These are phyloP conservation scores for Berkeleyomyces basicola DNA, from an alignment of 2,329 filamentous ascomycete species.

Conservation along the genomic window DNA sequence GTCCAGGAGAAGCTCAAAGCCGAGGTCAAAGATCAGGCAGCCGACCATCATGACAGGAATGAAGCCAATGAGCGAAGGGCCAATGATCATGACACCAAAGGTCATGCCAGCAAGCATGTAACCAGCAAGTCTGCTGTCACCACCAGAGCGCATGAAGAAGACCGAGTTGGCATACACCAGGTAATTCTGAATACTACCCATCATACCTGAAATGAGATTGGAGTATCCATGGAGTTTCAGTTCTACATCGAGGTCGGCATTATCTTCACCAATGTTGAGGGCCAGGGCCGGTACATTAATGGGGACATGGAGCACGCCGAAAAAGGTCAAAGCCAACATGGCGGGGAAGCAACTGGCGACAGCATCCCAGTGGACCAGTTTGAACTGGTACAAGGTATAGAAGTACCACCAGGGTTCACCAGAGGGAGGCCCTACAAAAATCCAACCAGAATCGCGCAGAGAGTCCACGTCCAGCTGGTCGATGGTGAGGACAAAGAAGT, in stretches of 20 bases:
- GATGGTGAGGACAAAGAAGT: slow-evolving; percentile 55
- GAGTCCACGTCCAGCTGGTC: slow-evolving; percentile 49
- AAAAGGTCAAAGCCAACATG: slow-evolving; percentile 95
- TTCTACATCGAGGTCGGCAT: slow-evolving; percentile 79
- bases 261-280: slow-evolving; percentile 79
- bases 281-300: slow-evolving; percentile 95
- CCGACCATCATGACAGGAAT: slow-evolving; percentile 97
- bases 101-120: slow-evolving; percentile 70
- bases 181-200: slow-evolving; percentile 90
- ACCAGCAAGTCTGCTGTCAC: slow-evolving; percentile 71
- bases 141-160: slow-evolving; percentile 89
- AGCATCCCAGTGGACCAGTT: slow-evolving; percentile 66
- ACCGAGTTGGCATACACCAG: slow-evolving; percentile 94
- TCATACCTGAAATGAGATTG: slow-evolving; percentile 73
- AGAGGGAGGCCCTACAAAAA: slow-evolving; percentile 72
- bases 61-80: slow-evolving; percentile 76
- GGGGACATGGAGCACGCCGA: slow-evolving; percentile 88
- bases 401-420: slow-evolving; percentile 95
- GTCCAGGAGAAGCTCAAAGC: slow-evolving; percentile 80
- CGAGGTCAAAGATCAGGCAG: slow-evolving; percentile 83
- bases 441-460: slow-evolving; percentile 65
- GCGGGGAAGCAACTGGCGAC: slow-evolving; percentile 74
- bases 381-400: slow-evolving; percentile 83
- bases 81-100: slow-evolving; percentile 65
- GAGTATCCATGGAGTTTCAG: slow-evolving; percentile 85